phyloP scores from a whole-genome alignment of 1,139 yeast genomes.

The Waltiozyma sp. region DNA sequence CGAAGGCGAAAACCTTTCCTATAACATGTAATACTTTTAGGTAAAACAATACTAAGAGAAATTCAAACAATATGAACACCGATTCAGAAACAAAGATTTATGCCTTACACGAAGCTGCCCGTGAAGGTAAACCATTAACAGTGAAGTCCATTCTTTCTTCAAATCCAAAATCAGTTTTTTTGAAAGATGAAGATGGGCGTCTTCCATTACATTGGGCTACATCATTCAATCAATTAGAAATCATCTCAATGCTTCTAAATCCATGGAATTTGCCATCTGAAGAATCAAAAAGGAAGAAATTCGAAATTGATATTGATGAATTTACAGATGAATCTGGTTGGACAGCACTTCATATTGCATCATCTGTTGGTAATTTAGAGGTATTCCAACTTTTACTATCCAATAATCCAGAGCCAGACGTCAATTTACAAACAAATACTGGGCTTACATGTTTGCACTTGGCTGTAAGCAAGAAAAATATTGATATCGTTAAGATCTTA shows the following conservation, averaged over 20 bases:
- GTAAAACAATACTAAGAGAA: too few relatives aligned
- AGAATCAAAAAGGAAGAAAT: constrained; percentile 8
- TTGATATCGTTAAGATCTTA: constrained; percentile 39
- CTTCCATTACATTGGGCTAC: constrained; percentile 89
- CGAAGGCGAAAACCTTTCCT: too few relatives aligned
- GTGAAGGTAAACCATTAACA: constrained; percentile 39
- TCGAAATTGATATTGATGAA: constrained; percentile 53
- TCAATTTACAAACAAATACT: constrained; percentile 42
- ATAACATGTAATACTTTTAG: too few relatives aligned
- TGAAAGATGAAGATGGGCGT: constrained; percentile 63
- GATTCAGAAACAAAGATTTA: background rate
- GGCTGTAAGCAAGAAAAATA: constrained; percentile 62
- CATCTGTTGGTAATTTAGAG: constrained; percentile 56
- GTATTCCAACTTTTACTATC: constrained; percentile 35
- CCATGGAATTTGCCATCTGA: constrained; percentile 19
- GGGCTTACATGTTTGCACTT: constrained; percentile 73
- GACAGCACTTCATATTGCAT: constrained; percentile 80
- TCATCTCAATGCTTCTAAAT: constrained; percentile 40
- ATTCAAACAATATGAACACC: background rate
- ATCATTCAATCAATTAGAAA: constrained; percentile 45
- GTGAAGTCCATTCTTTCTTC: constrained; percentile 38
- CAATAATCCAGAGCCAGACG: constrained; percentile 33
- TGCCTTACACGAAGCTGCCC: constrained; percentile 46
- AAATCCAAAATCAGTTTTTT: constrained; percentile 34
- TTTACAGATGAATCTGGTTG: constrained; percentile 67